phyloP scores from a whole-genome alignment of 495 filamentous ascomycete species.

The Neurospora pannonica region DNA sequence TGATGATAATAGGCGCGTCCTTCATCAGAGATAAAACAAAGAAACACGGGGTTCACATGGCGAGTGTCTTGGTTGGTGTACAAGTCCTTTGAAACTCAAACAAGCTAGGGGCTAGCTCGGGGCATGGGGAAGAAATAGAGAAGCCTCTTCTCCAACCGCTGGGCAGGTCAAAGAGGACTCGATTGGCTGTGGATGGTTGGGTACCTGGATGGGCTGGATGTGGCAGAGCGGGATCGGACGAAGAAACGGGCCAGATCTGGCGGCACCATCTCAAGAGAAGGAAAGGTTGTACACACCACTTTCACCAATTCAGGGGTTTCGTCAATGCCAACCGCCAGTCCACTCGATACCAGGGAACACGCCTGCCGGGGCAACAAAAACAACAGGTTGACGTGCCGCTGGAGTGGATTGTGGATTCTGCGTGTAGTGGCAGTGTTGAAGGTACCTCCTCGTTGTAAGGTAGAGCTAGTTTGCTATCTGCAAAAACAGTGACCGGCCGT shows the following conservation, averaged over 20 bases:
- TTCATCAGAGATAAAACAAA: constrained; percentile 7
- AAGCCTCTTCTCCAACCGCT: constrained; percentile 10
- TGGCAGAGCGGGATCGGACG: constrained; percentile 4
- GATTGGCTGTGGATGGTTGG: background rate
- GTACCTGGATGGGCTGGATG: background rate
- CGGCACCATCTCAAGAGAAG: background rate
- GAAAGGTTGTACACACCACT: background rate
- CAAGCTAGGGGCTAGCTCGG: constrained; percentile 12
- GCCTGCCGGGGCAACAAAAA: background rate
- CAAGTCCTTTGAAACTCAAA: constrained; percentile 11
- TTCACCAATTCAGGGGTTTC: constrained; percentile 2
- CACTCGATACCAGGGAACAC: background rate
- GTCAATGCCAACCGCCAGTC: constrained; percentile 8
- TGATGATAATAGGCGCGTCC: background rate
- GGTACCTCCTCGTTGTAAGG: background rate
- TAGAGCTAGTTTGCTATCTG: background rate
- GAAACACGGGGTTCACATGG: constrained; percentile 12
- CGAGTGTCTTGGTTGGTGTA: constrained; percentile 13
- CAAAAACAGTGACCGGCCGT: background rate
- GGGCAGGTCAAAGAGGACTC: background rate
- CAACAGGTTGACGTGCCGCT: background rate
- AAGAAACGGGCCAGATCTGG: constrained; percentile 4
- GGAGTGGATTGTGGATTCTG: background rate
- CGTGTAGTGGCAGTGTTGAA: background rate
- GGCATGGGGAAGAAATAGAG: background rate